Evolutionary conservation across 2,329 filamentous ascomycete species (phyloP).

Genomic region (Scedosporium boydii): DNA sequence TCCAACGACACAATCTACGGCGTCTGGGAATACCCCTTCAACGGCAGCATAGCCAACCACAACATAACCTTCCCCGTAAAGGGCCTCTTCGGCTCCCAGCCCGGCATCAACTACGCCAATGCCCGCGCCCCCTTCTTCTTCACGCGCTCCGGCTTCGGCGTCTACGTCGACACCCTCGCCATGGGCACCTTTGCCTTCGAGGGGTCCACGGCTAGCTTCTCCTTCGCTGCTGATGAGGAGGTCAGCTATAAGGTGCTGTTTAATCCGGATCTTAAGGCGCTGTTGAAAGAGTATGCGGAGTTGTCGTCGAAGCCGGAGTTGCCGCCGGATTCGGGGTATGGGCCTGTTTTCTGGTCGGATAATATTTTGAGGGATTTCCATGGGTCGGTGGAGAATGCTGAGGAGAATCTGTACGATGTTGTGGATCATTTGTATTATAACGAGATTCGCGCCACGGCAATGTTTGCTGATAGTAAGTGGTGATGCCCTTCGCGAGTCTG

Average conservation of each 20-base stretch:
- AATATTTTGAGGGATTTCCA: neutral
- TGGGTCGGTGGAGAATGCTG: neutral
- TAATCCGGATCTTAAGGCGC: neutral
- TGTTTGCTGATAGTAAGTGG: neutral
- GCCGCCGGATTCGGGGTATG: neutral
- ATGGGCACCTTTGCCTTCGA: neutral
- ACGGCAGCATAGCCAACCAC: neutral
- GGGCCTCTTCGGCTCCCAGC: neutral
- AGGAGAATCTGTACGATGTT: neutral
- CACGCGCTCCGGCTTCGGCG: neutral
- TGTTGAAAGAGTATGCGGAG: neutral
- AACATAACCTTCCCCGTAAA: neutral
- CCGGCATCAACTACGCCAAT: neutral
- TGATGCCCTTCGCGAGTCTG: neutral
- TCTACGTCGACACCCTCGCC: constrained; percentile 1
- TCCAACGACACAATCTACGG: neutral
- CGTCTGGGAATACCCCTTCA: neutral
- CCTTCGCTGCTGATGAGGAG: neutral
- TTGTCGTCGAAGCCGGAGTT: neutral
- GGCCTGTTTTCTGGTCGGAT: neutral
- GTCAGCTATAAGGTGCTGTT: neutral
- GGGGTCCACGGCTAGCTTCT: neutral
- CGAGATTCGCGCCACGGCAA: neutral
- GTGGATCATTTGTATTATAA: neutral
- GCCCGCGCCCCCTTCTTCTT: neutral